Base-by-base conservation (phyloP, 2,329 filamentous ascomycete genomes). In the Domatiomyces globalis region DNA sequence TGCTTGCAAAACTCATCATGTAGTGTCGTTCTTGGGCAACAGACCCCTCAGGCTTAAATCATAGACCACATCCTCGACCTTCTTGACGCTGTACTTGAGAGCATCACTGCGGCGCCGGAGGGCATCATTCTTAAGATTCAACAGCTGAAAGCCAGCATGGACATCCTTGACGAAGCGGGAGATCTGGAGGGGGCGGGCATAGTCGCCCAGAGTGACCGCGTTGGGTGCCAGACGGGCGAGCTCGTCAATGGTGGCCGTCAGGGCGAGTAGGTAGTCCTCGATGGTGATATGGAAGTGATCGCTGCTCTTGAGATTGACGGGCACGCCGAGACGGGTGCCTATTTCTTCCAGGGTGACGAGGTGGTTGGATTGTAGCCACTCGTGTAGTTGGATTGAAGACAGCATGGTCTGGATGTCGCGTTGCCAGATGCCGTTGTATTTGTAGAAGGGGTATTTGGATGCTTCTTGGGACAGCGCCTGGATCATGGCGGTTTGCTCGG, bases 51-150 rank as follows among this genome's bases (percentile, higher is more conserved):
- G 71, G 20, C 86, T 90, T 51, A 98, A 72, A 66, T 98, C 92
- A 64, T 98, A 98, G 48, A 96, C 90, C 10, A 98, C 88, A 65
- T 96, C 92, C 73, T 98, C 92, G 10, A 95, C 87, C 67, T 94
- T 90, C 76, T 96, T 98, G 63, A 98, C 87, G 62, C 85, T 84
- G 66, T 98, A 98, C 75, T 98, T 98, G 69, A 98, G 85, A 4
- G 84, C 85, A 70, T 98, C 92, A 51, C 87, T 87, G 56, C 87
- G 78, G 71, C 88, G 87, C 54, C 92, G 79, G 63, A 98, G 70
- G 19, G 82, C 81, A 66, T 98, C 92, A 63, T 98, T 98, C 76
- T 96, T 96, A 60, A 98, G 75, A 66, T 98, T 98, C 59, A 98
- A 78, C 59, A 96, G 80, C 76, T 96, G 92, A 71, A 98, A 98